Evolutionary conservation across 202 grass and related monocot genomes (phyloP).

Genomic region (Panicum hallii): DNA sequence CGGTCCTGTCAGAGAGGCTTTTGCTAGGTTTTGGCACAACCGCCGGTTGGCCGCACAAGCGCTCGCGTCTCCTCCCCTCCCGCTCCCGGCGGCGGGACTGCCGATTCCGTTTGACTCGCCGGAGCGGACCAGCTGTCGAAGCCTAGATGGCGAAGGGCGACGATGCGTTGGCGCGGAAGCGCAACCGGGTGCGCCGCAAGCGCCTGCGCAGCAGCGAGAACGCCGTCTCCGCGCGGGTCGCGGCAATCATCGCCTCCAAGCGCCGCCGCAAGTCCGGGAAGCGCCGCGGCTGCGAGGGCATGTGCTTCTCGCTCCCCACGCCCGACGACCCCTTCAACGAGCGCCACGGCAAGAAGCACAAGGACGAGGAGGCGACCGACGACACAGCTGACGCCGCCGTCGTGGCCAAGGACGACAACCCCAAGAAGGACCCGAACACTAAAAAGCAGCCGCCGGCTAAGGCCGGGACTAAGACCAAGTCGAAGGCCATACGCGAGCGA

Average conservation of each 20-base stretch:
- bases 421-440: constrained; percentile 32
- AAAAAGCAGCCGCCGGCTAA: constrained; percentile 38
- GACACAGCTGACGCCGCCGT: constrained; percentile 26
- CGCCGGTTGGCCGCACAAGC: not conserved
- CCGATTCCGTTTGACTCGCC: constrained; percentile 13
- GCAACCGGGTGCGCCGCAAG: constrained; percentile 69
- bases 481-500: constrained; percentile 6
- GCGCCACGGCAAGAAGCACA: constrained; percentile 67
- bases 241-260: constrained; percentile 79
- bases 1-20: not conserved
- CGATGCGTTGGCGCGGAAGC: constrained; percentile 76
- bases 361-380: constrained; percentile 32
- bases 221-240: constrained; percentile 74
- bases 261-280: constrained; percentile 81
- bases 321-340: constrained; percentile 91
- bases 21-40: constrained; percentile 32
- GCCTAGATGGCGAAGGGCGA: constrained; percentile 83
- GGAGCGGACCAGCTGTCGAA: not conserved
- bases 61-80: not conserved
- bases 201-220: constrained; percentile 73
- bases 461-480: constrained; percentile 27
- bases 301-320: constrained; percentile 92
- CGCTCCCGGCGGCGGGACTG: constrained; percentile 14
- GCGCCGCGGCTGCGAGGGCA: constrained; percentile 83
- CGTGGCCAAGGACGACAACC: constrained; percentile 13